A percentile compares a stretch with the other conserved stretches of the same genome.
phyloP scores from a whole-genome alignment of 139 green algal genomes.

The Deuterostichococcus epilithicus region DNA sequence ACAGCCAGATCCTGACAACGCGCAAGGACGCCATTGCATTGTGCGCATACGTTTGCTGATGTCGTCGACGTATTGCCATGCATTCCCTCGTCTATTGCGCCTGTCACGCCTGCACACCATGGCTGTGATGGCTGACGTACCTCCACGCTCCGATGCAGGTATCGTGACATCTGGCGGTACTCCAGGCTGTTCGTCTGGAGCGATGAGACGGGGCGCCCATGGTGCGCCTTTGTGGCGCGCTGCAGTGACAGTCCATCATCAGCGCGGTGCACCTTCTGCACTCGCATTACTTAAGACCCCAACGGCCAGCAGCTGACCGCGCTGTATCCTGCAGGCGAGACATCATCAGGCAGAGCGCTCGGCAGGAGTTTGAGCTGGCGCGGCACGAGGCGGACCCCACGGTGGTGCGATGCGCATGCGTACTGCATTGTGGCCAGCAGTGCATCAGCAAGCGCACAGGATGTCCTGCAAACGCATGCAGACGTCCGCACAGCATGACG shows the following conservation, averaged over 20 bases:
- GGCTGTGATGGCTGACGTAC: too few species aligned
- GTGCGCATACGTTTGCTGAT: neutral
- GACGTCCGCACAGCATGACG: neutral
- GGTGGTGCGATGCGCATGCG: slow-evolving; percentile 10
- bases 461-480: neutral
- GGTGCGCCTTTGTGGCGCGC: neutral
- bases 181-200: slow-evolving; percentile 17
- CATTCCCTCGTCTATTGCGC: neutral
- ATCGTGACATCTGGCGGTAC: slow-evolving; percentile 16
- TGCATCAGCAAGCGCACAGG: too few species aligned
- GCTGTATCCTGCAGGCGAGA: slow-evolving; percentile 33
- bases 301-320: neutral
- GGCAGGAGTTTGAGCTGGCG: slow-evolving; percentile 43
- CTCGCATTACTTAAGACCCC: neutral
- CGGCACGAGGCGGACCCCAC: slow-evolving; percentile 38
- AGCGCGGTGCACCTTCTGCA: neutral
- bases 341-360: slow-evolving; percentile 37
- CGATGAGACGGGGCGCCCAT: slow-evolving; percentile 11
- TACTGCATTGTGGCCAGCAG: neutral
- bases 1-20: neutral
- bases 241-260: neutral
- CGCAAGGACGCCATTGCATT: neutral
- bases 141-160: slow-evolving; percentile 2
- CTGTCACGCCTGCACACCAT: too few species aligned
- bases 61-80: neutral